phyloP scores from a whole-genome alignment of 768 basidiomycete species.

The Imleria badia region DNA sequence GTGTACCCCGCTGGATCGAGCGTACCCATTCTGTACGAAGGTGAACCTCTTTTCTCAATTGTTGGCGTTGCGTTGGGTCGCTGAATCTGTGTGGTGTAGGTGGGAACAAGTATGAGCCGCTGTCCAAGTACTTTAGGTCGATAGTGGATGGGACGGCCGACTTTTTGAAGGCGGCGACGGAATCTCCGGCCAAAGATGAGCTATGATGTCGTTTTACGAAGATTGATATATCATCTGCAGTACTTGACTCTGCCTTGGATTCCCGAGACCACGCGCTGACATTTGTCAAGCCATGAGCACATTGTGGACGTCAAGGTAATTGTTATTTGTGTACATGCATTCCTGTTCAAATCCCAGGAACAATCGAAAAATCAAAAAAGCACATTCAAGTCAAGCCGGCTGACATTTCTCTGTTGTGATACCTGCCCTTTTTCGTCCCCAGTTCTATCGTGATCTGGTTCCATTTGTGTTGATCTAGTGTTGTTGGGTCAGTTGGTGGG shows the following conservation, averaged over 20 bases:
- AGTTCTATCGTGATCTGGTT: neutral
- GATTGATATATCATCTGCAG: constrained; percentile 3
- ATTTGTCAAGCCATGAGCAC: neutral
- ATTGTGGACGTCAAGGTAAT: neutral
- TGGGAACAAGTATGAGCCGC: constrained; percentile 66
- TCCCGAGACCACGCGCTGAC: neutral
- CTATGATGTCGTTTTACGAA: constrained; percentile 18
- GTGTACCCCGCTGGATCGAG: constrained; percentile 64
- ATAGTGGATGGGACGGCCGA: constrained; percentile 68
- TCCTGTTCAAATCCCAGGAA: neutral
- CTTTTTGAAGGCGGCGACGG: constrained; percentile 42
- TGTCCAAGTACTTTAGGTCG: constrained; percentile 72
- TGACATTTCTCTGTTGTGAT: neutral
- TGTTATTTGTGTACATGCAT: neutral
- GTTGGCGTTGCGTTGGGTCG: neutral
- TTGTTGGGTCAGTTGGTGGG: constrained; percentile 18
- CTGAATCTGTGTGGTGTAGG: constrained; percentile 40
- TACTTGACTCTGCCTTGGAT: neutral
- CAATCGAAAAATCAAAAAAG: neutral
- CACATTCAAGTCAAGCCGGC: neutral
- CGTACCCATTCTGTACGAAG: constrained; percentile 63
- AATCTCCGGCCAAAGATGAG: constrained; percentile 33
- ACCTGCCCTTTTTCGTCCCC: neutral
- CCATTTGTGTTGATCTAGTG: neutral
- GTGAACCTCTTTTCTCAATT: constrained; percentile 35